Evolutionary conservation across 345 rosid genomes (phyloP), one percentile per base, ranked within the genome.

Genomic region (Populus euphratica): DNA sequence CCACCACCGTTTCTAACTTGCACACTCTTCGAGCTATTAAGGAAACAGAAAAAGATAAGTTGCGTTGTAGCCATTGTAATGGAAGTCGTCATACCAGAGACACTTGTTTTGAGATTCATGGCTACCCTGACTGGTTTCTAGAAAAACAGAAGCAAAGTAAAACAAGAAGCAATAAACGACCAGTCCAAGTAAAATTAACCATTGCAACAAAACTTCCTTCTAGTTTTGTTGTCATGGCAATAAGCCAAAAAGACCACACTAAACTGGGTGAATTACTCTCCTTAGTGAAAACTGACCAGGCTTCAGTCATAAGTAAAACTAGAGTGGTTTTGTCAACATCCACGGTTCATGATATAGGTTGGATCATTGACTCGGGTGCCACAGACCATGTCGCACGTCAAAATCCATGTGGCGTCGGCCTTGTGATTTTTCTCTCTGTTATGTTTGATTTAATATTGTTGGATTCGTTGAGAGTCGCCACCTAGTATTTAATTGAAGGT

Each of bases 1-100:
- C 6, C 54, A 36, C 27, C 1, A 4, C 12, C 12, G 8, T 6
- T 0, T 69, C n/a, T 23, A 69, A 69, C 5, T 1, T 0, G 7
- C 25, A 6, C 47, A 68, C 14, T 0, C 1, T 2, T 0, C 1
- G 27, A 36, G 12, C 14, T 1, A 1, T 21, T 1, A 29, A 38
- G 25, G 49, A 68, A 0, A 49, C 2, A 1, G 13, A 68, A 21
- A 68, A 68, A 25, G 49, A 68, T 36, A 68, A 68, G 8, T 36
- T 21, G 27, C 8, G 8, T 6, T 8, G 21, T 2, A 17, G 21
- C 0, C 49, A 69, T 41, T 69, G 52, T 4, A 69, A 41, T 39
- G 39, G 62, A 3, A 47, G 13, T 2, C 23, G 16, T 0, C 62
- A 70, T 49, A 49, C 73, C 13, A 70, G 14, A 49, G 73, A 70